Base-by-base conservation (phyloP, 352 stramenopile genomes). In the Phytophthora macrochlamydospora region DNA sequence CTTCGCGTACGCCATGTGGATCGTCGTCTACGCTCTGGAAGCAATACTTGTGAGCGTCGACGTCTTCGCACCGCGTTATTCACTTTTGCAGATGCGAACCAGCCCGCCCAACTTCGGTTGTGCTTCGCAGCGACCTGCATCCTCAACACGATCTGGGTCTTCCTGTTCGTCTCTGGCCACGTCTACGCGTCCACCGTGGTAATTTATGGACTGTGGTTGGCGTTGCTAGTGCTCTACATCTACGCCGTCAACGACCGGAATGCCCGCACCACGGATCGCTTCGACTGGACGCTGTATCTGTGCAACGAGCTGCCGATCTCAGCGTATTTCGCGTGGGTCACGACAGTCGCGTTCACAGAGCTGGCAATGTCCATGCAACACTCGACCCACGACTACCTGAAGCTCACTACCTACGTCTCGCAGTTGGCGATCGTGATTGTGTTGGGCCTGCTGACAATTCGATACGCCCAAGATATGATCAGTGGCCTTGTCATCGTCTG, bases 271-370 rank as follows among this genome's bases (percentile, higher is more conserved):
- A 67, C 58, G n/a, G 67, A 62, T 7, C 67, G 52, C 12, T 82
- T 87, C 55, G 78, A 91, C 57, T 93, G 85, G 85, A 65, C 73
- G n/a, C 42, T 79, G 31, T 92, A 92, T 68, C 32, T 89, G 37
- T 92, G 83, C 73, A 92, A 87, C 48, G 82, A 92, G 55, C 60
- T 92, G 18, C 80, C 86, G 11, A 84, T 92, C 62, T 83, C 83
- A 7, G 65, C 87, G 64, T 94, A 94, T 70, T 91, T 94, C 71
- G 79, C 76, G 7, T 94, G 85, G 85, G 82, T 94, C 50, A 92
- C 83, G 1, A 84, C 77, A 42, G 65, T 81, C 8, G 80, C 82
- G 48, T 89, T 92, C 55, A 83, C 78, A 8, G 72, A 92, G 40
- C 35, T 92, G 24, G 82, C 85, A 29, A 88, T 92, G 73, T 71